Conservation (phyloP, 1,284 basidiomycete species). For the Pterula multifida region DNA sequence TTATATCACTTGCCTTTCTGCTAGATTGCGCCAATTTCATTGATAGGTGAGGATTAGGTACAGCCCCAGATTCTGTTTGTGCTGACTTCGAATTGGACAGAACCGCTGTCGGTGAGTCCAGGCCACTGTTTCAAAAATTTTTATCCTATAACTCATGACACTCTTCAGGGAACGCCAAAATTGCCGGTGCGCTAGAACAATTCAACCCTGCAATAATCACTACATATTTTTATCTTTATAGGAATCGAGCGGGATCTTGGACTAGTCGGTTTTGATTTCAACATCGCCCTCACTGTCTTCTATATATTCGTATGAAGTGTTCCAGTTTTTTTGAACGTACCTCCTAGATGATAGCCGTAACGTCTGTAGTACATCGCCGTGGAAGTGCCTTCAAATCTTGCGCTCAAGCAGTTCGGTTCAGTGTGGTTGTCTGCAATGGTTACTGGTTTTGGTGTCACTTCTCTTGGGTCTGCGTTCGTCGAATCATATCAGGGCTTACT, state of each 20-base stretch:
- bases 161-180: conserved; percentile 26
- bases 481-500: conserved; percentile 27
- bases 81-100: conserved; percentile 6
- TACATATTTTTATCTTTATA: conserved; percentile 23
- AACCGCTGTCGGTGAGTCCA: conserved; percentile 16
- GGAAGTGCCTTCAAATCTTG: conserved; percentile 32
- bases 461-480: conserved; percentile 33
- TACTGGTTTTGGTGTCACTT: conserved; percentile 24
- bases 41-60: conserved; percentile 17
- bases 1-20: not conserved
- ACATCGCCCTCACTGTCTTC: conserved; percentile 28
- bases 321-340: conserved; percentile 2
- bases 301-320: conserved; percentile 24
- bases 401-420: conserved; percentile 29
- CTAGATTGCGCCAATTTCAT: conserved; percentile 29
- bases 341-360: not conserved
- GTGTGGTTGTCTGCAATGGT: conserved; percentile 27
- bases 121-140: not conserved
- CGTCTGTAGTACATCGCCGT: conserved; percentile 23
- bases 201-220: not conserved
- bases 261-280: conserved; percentile 30
- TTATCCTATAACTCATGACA: not conserved
- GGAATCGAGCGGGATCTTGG: conserved; percentile 25
- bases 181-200: conserved; percentile 19
- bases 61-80: not conserved